phyloP scores from a whole-genome alignment of 805 yeast species.

The Starmerella etchellsii region DNA sequence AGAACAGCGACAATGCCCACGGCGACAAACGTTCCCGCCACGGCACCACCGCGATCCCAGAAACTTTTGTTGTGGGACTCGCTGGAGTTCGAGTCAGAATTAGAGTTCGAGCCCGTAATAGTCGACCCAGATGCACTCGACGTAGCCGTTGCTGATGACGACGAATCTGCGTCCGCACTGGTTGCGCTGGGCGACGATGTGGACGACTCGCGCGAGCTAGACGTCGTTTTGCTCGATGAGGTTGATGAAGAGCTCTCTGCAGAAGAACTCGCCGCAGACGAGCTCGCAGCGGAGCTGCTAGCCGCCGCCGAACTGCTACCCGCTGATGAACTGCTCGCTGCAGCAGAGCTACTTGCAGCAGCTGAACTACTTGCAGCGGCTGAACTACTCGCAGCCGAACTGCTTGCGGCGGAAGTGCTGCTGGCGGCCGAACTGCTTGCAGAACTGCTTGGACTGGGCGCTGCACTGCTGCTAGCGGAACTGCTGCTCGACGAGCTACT shows the following conservation, averaged over 20 bases:
- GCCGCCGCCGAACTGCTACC: background rate
- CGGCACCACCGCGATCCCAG: constrained; percentile 59
- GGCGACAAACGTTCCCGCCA: constrained; percentile 73
- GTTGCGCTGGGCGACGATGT: background rate
- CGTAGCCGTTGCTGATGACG: background rate
- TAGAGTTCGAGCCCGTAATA: background rate
- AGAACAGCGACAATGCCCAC: constrained; percentile 50
- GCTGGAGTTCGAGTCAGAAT: background rate
- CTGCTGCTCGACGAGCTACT: background rate
- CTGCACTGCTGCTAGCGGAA: constrained; percentile 4
- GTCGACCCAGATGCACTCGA: background rate
- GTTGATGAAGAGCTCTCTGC: background rate
- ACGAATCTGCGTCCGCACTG: background rate
- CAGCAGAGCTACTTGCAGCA: background rate
- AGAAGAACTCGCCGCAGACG: background rate
- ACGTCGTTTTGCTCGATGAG: constrained; percentile 8
- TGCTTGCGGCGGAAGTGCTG: background rate
- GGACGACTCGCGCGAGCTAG: background rate
- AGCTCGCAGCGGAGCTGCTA: background rate
- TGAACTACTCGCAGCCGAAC: background rate
- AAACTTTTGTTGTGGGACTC: constrained; percentile 27
- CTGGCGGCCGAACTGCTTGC: background rate
- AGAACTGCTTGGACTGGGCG: constrained; percentile 5
- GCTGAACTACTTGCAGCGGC: background rate
- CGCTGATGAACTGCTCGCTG: background rate